These are phyloP conservation scores for Tylopilus rubrobrunneus DNA, from an alignment of 768 basidiomycete genomes.

Conservation along the genomic window DNA sequence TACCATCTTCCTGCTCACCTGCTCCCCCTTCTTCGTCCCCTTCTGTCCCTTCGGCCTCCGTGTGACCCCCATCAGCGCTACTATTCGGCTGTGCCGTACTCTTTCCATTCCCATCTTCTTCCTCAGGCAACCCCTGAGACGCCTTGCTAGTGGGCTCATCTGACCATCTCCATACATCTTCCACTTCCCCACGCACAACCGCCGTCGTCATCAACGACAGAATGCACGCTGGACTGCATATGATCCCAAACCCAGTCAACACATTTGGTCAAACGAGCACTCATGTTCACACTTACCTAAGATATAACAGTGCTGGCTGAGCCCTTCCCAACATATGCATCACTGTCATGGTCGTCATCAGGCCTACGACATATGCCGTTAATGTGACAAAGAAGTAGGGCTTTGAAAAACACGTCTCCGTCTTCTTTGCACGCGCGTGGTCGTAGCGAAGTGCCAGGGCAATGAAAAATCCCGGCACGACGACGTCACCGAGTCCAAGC, in stretches of 20 bases:
- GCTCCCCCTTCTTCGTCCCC: constrained; percentile 11
- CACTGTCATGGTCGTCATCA: constrained; percentile 73
- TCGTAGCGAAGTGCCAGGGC: constrained; percentile 88
- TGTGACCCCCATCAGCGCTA: constrained; percentile 15
- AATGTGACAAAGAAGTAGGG: constrained; percentile 75
- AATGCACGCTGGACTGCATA: constrained; percentile 68
- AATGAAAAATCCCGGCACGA: constrained; percentile 65
- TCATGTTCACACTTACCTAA: constrained; percentile 51
- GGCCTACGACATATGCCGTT: constrained; percentile 67
- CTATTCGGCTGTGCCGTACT: constrained; percentile 13
- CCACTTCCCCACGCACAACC: constrained; percentile 62
- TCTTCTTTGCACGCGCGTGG: constrained; percentile 41
- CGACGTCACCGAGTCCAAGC: constrained; percentile 90
- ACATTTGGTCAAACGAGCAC: neutral
- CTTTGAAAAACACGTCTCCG: constrained; percentile 45
- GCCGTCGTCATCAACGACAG: constrained; percentile 62
- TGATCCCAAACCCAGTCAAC: neutral
- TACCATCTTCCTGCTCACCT: neutral
- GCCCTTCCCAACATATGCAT: constrained; percentile 77
- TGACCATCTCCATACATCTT: constrained; percentile 66
- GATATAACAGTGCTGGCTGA: constrained; percentile 91
- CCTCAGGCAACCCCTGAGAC: constrained; percentile 7
- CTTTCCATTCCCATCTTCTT: constrained; percentile 13
- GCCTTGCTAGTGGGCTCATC: constrained; percentile 40
- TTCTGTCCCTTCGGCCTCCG: constrained; percentile 2